phyloP scores from a whole-genome alignment of 169 alveolate species.

The Perkinsus chesapeaki region DNA sequence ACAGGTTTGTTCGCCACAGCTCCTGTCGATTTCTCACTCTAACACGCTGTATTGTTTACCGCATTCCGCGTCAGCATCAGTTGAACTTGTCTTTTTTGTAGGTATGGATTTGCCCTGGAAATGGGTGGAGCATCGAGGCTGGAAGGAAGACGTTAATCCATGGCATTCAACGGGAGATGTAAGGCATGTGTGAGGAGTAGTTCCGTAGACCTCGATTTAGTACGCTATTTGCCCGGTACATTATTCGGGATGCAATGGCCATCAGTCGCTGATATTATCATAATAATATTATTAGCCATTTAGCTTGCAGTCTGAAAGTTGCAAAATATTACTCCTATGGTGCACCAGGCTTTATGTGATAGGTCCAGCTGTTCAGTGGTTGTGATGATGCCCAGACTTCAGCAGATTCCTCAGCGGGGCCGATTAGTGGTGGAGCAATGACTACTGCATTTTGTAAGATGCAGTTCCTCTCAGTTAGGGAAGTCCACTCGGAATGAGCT shows the following conservation, averaged over 20 bases:
- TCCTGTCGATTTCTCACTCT: not conserved
- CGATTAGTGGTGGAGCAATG: slow-evolving; percentile 25
- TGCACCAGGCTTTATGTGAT: too few relatives aligned
- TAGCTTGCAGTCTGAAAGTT: too few relatives aligned
- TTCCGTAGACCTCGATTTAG: too few relatives aligned
- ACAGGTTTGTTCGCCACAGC: not conserved
- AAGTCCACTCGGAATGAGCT: too few relatives aligned
- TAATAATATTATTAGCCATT: too few relatives aligned
- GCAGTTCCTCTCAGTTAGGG: too few relatives aligned
- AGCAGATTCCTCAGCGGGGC: slow-evolving; percentile 10
- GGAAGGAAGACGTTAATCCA: slow-evolving; percentile 39
- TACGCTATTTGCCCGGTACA: too few relatives aligned
- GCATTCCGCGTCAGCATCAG: too few relatives aligned
- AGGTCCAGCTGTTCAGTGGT: not conserved
- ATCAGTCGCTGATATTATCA: too few relatives aligned
- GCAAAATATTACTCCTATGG: too few relatives aligned
- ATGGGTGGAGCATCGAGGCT: slow-evolving; percentile 26
- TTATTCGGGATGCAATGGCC: too few relatives aligned
- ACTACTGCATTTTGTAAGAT: slow-evolving; percentile 17
- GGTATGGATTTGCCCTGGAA: slow-evolving; percentile 39
- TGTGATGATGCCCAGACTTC: slow-evolving; percentile 19
- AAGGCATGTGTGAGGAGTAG: slow-evolving; percentile 18
- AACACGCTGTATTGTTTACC: too few relatives aligned
- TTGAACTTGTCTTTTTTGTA: not conserved
- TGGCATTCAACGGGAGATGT: slow-evolving; percentile 5